A percentile compares a stretch with the other conserved stretches of the same genome.
Evolutionary conservation across 495 filamentous ascomycete species (phyloP).

Genomic region (Penicillium chermesinum): DNA sequence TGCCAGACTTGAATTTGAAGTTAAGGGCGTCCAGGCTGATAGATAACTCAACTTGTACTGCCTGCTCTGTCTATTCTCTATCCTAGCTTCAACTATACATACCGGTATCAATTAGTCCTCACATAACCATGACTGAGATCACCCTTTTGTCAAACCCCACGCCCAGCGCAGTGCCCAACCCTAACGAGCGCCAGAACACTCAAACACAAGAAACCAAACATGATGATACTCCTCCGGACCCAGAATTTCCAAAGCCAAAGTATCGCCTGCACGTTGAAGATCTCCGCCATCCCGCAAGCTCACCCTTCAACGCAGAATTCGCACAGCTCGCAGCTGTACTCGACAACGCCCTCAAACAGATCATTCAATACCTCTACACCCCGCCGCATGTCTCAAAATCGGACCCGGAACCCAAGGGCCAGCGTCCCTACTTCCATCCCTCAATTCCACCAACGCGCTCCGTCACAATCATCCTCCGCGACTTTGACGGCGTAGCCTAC

Average conservation of each 20-base stretch:
- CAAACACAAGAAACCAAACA: constrained; percentile 2
- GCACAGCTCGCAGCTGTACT: constrained; percentile 54
- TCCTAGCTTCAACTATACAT: too few relatives aligned
- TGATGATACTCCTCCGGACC: neutral
- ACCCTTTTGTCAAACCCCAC: constrained; percentile 8
- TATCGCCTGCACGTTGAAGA: constrained; percentile 68
- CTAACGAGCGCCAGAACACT: neutral
- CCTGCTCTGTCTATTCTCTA: too few relatives aligned
- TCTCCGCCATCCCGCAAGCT: constrained; percentile 57
- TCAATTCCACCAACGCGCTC: constrained; percentile 58
- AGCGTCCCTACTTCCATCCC: constrained; percentile 22
- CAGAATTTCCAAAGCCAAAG: constrained; percentile 45
- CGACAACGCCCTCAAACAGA: constrained; percentile 54
- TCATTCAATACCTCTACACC: constrained; percentile 62
- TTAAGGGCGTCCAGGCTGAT: too few relatives aligned
- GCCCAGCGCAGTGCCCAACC: constrained; percentile 11
- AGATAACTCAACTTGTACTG: neutral
- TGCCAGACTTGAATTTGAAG: too few relatives aligned
- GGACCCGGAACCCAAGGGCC: constrained; percentile 1
- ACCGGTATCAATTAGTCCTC: too few relatives aligned
- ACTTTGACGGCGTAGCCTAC: constrained; percentile 81
- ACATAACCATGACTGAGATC: constrained; percentile 2
- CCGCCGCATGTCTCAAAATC: constrained; percentile 8
- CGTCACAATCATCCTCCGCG: constrained; percentile 78
- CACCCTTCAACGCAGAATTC: constrained; percentile 57